A percentile compares a stretch with the other conserved stretches of the same genome.
Evolutionary conservation across 176 grass and related monocot species (phyloP).

Genomic region (Dactylis glomerata): DNA sequence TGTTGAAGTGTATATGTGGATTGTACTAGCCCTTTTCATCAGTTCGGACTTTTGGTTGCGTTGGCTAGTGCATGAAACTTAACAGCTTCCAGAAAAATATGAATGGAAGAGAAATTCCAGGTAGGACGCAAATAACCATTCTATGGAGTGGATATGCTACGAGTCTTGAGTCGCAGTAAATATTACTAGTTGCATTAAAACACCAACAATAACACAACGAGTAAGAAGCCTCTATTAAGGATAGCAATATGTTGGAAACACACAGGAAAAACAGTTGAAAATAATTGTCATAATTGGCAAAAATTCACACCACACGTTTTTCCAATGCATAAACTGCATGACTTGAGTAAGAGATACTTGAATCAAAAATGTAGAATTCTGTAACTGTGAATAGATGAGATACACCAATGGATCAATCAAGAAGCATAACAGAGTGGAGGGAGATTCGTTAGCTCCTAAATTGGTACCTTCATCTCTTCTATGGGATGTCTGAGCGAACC

Average conservation of each 20-base stretch:
- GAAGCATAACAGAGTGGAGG: conserved; percentile 4
- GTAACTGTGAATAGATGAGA: not conserved
- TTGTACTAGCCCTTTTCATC: no score
- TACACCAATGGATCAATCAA: not conserved
- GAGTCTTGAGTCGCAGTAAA: not conserved
- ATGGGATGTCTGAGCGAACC: not conserved
- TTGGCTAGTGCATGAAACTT: no score
- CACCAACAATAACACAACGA: not conserved
- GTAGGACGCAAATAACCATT: not conserved
- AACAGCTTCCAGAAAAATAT: not conserved
- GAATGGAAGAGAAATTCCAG: not conserved
- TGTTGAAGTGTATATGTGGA: no score
- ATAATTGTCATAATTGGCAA: not conserved
- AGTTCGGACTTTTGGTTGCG: no score
- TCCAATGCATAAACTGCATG: not conserved
- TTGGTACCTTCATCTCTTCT: not conserved
- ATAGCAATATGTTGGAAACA: not conserved
- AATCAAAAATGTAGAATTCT: not conserved
- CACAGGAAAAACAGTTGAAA: not conserved
- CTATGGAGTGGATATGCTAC: not conserved
- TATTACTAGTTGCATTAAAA: not conserved
- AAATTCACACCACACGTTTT: not conserved
- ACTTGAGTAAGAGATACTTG: not conserved
- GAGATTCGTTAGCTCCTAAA: not conserved
- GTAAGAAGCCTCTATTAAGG: not conserved